Evolutionary conservation across 441 rosid species (phyloP).

Genomic region (Rhodomyrtus psidioides): DNA sequence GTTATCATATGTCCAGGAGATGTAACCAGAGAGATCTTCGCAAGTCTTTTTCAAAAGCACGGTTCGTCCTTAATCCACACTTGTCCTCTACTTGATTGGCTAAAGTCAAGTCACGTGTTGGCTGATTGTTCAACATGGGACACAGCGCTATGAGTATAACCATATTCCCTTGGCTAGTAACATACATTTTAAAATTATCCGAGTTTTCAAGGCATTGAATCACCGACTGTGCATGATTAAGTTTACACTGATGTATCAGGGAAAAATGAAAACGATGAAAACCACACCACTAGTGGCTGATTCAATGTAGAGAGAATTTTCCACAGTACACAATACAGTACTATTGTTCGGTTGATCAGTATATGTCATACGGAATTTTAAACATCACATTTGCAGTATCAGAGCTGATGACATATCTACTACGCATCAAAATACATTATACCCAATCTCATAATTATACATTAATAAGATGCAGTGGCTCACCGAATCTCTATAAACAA

Average conservation of each 20-base stretch:
- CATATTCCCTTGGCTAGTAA: background rate
- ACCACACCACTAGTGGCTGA: too few relatives aligned
- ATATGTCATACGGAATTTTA: too few relatives aligned
- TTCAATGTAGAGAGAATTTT: too few relatives aligned
- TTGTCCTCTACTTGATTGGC: background rate
- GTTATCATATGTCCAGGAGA: background rate
- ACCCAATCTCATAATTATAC: background rate
- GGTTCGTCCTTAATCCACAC: background rate
- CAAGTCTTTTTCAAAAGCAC: background rate
- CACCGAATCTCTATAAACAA: background rate
- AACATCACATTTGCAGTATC: too few relatives aligned
- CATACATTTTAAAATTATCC: background rate
- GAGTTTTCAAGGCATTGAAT: background rate
- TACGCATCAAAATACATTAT: background rate
- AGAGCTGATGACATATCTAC: background rate
- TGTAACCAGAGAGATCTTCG: background rate
- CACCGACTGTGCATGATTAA: fast-evolving
- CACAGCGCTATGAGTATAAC: background rate
- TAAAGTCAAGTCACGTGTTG: background rate
- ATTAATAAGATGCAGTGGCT: too few relatives aligned
- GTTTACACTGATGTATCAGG: background rate
- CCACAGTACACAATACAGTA: too few relatives aligned
- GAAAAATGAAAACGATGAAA: too few relatives aligned
- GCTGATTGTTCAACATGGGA: background rate
- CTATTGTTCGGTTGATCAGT: too few relatives aligned